These are phyloP conservation scores for Ophiostoma novo-ulmi DNA, from an alignment of 2,329 filamentous ascomycete genomes.

Conservation along the genomic window DNA sequence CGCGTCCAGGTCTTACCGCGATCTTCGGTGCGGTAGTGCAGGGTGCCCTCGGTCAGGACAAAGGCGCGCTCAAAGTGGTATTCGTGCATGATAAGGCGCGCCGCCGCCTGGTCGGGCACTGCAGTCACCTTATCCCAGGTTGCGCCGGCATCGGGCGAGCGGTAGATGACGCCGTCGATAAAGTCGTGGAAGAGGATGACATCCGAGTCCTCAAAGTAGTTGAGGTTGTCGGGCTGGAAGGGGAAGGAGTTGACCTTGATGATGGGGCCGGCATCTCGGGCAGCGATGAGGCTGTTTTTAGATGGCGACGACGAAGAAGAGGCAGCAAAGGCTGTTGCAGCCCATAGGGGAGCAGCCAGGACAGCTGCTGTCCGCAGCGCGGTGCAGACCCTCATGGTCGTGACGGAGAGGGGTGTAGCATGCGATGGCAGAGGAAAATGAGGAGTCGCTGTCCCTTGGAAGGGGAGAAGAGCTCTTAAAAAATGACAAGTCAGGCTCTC, in stretches of 20 bases:
- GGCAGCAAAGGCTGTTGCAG: conserved; percentile 33
- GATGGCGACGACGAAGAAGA: conserved; percentile 37
- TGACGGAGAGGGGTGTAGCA: conserved; percentile 16
- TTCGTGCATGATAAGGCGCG: conserved; percentile 67
- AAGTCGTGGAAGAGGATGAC: conserved; percentile 70
- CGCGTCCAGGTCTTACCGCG: conserved; percentile 73
- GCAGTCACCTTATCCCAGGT: conserved; percentile 64
- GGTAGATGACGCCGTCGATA: conserved; percentile 60
- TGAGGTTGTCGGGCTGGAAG: conserved; percentile 61
- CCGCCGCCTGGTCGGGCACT: conserved; percentile 58
- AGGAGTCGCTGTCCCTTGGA: neutral
- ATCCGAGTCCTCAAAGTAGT: conserved; percentile 89
- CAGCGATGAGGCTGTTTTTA: neutral
- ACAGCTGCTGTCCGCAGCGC: conserved; percentile 45
- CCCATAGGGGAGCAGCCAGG: conserved; percentile 43
- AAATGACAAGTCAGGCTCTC: neutral
- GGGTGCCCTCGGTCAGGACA: conserved; percentile 61
- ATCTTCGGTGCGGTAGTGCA: conserved; percentile 80
- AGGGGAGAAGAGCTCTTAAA: neutral
- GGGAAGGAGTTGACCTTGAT: conserved; percentile 63
- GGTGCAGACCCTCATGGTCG: conserved; percentile 53
- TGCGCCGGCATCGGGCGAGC: conserved; percentile 74
- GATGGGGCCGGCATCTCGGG: conserved; percentile 46
- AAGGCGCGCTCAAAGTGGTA: conserved; percentile 76
- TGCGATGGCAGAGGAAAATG: conserved; percentile 9